Base-by-base conservation (phyloP, 2,329 filamentous ascomycete species). In the Sclerotinia sclerotiorum region DNA sequence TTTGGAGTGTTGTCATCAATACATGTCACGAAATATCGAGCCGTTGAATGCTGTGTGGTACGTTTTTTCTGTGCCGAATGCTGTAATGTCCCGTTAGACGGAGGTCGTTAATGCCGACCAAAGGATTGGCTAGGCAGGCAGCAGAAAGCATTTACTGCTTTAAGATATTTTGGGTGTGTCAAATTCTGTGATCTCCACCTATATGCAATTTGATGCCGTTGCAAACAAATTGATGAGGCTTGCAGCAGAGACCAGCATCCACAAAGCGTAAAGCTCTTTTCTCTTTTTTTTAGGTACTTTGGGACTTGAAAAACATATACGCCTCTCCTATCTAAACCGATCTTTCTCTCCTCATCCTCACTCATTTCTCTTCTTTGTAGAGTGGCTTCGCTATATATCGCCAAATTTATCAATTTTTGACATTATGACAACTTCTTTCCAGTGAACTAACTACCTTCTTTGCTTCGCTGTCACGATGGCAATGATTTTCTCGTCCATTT, bases 321-420 rank as follows among this genome's bases (percentile, higher is more conserved):
- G 2, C 11, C n/a, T 35, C 3, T 61, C 35, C 13, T 3, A 24
- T 3, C 13, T 35, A 3, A 6, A 5, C 21, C 5, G 8, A n/a
- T 15, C 2, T n/a, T n/a, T 56, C 11, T 24, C 24, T 35, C n/a
- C 13, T 48, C 19, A 48, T 48, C 21, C 27, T 48, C 42, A 24
- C 57, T 61, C 42, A 48, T 32, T 46, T 10, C 32, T 56, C 29
- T 32, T 48, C 27, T 46, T 17, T 15, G 27, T 32, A 61, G 27
- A 32, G 42, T 48, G 42, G 57, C 35, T 60, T 61, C 24, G 19
- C 57, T 48, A 61, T 61, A 32, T 48, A 48, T 58, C 24, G 24
- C 27, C 19, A 48, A 61, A 48, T 1, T 61, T 8, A n/a, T 21
- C 42, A 61, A n/a, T 6, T 48, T 48, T 21, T 15, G 19, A 32